Conservation (phyloP, 164 flowering plant genomes). For the Vitis riparia region DNA sequence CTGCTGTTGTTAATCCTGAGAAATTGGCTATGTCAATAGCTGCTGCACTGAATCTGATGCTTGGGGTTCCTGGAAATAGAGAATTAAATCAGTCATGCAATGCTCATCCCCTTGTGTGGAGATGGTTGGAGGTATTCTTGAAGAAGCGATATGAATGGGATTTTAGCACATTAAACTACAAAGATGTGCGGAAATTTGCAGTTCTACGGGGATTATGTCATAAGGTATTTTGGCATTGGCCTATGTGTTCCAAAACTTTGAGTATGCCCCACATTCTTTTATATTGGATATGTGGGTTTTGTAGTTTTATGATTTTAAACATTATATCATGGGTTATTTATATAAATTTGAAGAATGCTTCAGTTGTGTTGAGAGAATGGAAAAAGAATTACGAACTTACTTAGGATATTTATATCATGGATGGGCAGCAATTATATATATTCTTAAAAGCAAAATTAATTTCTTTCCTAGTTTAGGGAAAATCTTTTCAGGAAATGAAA, state of each 20-base stretch:
- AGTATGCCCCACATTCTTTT: neutral
- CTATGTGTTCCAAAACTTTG: neutral
- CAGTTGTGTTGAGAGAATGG: too few relatives aligned
- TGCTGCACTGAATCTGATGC: slow-evolving; percentile 84
- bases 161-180: slow-evolving; percentile 55
- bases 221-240: slow-evolving; percentile 51
- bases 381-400: too few relatives aligned
- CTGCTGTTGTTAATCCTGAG: slow-evolving; percentile 57
- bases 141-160: slow-evolving; percentile 93
- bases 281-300: neutral
- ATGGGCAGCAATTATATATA: too few relatives aligned
- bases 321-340: neutral
- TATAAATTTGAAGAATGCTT: neutral
- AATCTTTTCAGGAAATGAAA: too few relatives aligned
- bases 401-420: too few relatives aligned
- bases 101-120: slow-evolving; percentile 70
- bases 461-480: too few relatives aligned
- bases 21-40: slow-evolving; percentile 73
- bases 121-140: slow-evolving; percentile 82
- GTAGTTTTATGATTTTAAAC: neutral
- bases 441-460: too few relatives aligned
- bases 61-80: slow-evolving; percentile 67
- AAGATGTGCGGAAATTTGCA: slow-evolving; percentile 80
- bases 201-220: slow-evolving; percentile 91
- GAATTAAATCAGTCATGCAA: slow-evolving; percentile 37